phyloP scores from a whole-genome alignment of 2,329 filamentous ascomycete species.

The Trichothecium roseum region DNA sequence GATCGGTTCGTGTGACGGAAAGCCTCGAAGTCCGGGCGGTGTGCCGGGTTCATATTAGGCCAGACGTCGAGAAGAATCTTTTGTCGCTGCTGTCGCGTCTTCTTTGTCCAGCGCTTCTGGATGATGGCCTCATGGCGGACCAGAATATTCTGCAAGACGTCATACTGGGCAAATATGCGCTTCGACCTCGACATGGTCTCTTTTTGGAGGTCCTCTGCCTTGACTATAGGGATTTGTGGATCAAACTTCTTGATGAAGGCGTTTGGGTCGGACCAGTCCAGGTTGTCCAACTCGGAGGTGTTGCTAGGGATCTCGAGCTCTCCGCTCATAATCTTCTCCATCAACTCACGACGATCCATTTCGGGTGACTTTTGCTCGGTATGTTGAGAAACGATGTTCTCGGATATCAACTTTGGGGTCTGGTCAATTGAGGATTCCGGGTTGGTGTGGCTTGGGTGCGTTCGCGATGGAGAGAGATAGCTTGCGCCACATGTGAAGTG shows the following conservation, averaged over 20 bases:
- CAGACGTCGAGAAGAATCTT: slow-evolving; percentile 35
- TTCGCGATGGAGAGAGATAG: no score
- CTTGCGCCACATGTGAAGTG: no score
- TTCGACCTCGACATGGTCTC: neutral
- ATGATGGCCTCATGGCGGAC: slow-evolving; percentile 39
- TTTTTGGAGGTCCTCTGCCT: neutral
- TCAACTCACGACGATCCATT: no score
- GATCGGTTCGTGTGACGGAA: slow-evolving; percentile 13
- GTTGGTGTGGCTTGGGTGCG: no score
- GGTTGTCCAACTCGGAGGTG: no score
- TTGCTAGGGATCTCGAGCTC: no score
- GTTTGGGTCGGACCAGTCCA: no score
- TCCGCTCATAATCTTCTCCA: no score
- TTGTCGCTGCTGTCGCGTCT: slow-evolving; percentile 32
- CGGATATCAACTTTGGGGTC: no score
- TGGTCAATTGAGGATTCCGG: no score
- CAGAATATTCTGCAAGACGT: slow-evolving; percentile 28
- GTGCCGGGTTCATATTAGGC: slow-evolving; percentile 35
- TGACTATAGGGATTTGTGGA: neutral
- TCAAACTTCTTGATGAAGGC: neutral
- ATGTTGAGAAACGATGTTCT: no score
- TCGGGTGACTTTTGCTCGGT: no score
- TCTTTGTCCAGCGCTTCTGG: slow-evolving; percentile 44
- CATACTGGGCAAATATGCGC: slow-evolving; percentile 23
- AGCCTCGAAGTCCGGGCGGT: slow-evolving; percentile 41